These are phyloP conservation scores for Yamadazyma sp. DNA, from an alignment of 1,139 yeast genomes.

Conservation along the genomic window DNA sequence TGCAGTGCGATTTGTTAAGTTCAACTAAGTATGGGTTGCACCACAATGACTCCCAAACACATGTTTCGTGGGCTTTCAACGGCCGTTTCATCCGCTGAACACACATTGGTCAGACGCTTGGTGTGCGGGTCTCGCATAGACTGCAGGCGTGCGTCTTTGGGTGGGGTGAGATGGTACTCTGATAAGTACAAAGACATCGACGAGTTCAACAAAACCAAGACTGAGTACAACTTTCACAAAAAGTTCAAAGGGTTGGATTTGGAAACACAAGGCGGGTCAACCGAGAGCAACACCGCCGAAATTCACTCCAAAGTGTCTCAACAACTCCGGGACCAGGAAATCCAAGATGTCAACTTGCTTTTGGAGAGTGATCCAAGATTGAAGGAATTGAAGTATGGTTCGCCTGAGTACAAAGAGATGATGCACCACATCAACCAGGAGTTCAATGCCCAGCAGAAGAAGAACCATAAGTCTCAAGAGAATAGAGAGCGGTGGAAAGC, in stretches of 20 bases:
- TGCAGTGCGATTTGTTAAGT: neutral
- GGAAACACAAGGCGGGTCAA: conserved; percentile 11
- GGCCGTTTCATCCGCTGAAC: too few species aligned
- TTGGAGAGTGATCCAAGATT: conserved; percentile 38
- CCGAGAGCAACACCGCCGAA: conserved; percentile 11
- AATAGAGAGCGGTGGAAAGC: conserved; percentile 38
- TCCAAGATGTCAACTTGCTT: conserved; percentile 22
- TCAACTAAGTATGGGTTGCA: neutral
- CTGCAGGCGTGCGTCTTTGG: neutral
- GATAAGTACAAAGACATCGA: conserved; percentile 26
- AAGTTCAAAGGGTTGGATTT: conserved; percentile 30
- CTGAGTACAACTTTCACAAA: conserved; percentile 35
- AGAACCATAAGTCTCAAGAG: conserved; percentile 26
- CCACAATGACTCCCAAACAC: neutral
- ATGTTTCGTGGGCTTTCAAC: neutral
- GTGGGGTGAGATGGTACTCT: conserved; percentile 14
- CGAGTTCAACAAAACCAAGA: conserved; percentile 40
- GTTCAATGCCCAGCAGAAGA: conserved; percentile 21
- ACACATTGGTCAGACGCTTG: too few species aligned
- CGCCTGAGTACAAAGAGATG: conserved; percentile 42
- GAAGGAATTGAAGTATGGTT: conserved; percentile 26
- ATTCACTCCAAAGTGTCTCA: conserved; percentile 14
- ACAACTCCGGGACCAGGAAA: conserved; percentile 17
- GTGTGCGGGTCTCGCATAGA: neutral
- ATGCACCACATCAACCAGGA: conserved; percentile 31